Evolutionary conservation across 2,329 filamentous ascomycete genomes (phyloP).

Genomic region (Arthrinium phaeospermum): DNA sequence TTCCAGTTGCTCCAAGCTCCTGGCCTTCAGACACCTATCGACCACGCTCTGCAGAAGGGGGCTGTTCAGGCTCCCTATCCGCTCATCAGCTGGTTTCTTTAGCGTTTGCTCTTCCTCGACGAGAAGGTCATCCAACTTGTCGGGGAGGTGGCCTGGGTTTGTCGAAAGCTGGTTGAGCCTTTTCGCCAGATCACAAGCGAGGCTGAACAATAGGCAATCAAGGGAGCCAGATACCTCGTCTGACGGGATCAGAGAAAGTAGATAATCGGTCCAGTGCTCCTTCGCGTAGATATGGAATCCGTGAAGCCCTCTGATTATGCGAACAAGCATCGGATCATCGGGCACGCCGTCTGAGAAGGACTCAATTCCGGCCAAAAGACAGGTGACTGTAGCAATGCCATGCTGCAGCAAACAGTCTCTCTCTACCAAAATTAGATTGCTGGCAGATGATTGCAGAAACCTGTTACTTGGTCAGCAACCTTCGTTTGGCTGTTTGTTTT

Average conservation of each 20-base stretch:
- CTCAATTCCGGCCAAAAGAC: constrained; percentile 33
- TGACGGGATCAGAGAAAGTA: constrained; percentile 27
- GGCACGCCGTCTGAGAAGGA: constrained; percentile 21
- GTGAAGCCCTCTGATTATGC: constrained; percentile 36
- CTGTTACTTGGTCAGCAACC: background rate
- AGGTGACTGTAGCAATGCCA: constrained; percentile 30
- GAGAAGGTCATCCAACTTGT: background rate
- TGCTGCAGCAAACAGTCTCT: constrained; percentile 28
- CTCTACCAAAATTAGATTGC: constrained; percentile 22
- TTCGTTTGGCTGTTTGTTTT: too few species aligned
- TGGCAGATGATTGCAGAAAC: constrained; percentile 20
- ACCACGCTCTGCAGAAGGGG: background rate
- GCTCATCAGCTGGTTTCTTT: background rate
- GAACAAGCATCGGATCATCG: constrained; percentile 18
- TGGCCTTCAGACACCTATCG: background rate
- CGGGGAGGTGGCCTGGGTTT: background rate
- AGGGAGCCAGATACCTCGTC: too few species aligned
- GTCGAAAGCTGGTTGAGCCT: background rate
- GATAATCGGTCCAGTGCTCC: constrained; percentile 38
- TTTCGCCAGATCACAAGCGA: background rate
- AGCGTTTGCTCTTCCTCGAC: background rate
- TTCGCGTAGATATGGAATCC: constrained; percentile 39
- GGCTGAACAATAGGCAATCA: background rate
- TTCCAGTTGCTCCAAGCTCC: background rate
- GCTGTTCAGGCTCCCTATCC: background rate